A percentile compares a stretch with the other conserved stretches of the same genome.
Conservation (phyloP, 495 filamentous ascomycete genomes). For the Lasiosphaeria ovina region DNA sequence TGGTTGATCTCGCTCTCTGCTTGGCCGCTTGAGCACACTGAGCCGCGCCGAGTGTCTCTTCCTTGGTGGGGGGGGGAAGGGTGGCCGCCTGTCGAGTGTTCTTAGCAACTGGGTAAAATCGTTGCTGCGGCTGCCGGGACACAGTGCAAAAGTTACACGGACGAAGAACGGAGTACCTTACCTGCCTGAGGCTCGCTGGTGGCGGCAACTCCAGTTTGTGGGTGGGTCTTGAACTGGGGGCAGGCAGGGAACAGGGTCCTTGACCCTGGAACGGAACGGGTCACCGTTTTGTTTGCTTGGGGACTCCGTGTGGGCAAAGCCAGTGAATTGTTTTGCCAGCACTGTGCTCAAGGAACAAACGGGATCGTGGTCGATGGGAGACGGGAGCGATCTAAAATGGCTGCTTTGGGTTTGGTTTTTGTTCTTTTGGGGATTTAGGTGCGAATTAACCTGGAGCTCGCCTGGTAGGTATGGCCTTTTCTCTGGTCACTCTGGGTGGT, state of each 20-base stretch:
- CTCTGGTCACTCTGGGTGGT: no score
- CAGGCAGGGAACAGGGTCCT: background rate
- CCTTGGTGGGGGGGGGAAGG: background rate
- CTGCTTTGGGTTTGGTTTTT: no score
- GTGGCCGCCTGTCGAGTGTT: background rate
- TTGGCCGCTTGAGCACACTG: slow-evolving; percentile 24
- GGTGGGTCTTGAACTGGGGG: no score
- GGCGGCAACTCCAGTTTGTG: slow-evolving; percentile 5
- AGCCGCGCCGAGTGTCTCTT: background rate
- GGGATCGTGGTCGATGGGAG: no score
- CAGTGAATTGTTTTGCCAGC: background rate
- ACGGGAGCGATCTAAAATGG: no score
- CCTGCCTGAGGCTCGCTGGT: background rate
- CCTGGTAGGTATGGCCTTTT: no score
- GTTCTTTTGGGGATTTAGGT: no score
- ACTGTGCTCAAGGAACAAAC: no score
- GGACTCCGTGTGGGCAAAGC: background rate
- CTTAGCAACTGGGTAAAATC: slow-evolving; percentile 16
- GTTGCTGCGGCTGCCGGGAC: slow-evolving; percentile 16
- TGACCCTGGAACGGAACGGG: background rate
- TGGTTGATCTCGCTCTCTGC: slow-evolving; percentile 23
- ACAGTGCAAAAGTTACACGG: slow-evolving; percentile 21
- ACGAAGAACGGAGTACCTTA: background rate
- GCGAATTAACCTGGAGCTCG: no score
- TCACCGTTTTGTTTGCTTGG: background rate